phyloP scores from a whole-genome alignment of 768 basidiomycete genomes.

The Trametes villosa region DNA sequence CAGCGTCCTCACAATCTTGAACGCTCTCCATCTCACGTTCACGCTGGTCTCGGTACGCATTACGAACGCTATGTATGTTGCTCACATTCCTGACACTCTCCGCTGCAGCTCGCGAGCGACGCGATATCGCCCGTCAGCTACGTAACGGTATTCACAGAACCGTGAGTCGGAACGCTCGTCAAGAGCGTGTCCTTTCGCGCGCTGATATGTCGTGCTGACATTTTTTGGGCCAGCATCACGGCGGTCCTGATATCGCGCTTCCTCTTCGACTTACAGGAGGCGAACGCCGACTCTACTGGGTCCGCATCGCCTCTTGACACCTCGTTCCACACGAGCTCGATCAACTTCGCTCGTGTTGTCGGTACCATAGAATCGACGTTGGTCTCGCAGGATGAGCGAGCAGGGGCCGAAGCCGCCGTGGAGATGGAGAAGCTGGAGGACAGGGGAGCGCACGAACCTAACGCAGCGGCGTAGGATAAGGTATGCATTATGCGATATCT shows the following conservation, averaged over 20 bases:
- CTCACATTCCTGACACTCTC: background rate
- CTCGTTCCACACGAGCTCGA: background rate
- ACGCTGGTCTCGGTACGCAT: background rate
- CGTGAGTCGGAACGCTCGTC: background rate
- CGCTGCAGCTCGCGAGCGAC: background rate
- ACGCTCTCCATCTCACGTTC: background rate
- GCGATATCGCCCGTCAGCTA: background rate
- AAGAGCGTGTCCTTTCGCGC: background rate
- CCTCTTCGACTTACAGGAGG: conserved; percentile 2
- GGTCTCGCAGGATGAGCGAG: background rate
- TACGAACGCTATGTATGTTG: background rate
- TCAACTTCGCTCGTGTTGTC: background rate
- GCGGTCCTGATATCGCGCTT: conserved; percentile 7
- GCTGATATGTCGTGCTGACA: background rate
- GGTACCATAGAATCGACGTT: background rate
- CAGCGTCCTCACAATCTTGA: background rate
- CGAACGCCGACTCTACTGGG: background rate
- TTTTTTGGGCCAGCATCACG: background rate
- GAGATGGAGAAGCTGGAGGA: too few species aligned
- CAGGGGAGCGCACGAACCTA: too few species aligned
- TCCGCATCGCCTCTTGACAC: background rate
- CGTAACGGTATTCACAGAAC: background rate
- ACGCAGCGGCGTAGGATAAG: too few species aligned
- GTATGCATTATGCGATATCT: too few species aligned
- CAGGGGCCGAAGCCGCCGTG: too few species aligned